Base-by-base conservation (phyloP, 352 stramenopile species). In the Phytophthora meadii region DNA sequence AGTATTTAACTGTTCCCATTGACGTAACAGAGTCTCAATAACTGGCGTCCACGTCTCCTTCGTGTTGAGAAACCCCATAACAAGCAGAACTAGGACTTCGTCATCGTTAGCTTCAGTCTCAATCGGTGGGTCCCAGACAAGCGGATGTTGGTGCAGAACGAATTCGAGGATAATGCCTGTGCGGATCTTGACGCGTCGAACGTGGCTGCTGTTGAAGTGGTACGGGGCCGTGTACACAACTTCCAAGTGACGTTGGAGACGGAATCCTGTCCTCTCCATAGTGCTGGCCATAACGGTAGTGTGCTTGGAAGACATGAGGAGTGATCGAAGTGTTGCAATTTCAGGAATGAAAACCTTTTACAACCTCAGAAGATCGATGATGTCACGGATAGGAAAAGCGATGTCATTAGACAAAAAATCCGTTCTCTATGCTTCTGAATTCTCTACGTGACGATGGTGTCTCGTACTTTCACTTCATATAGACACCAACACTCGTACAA, bases 31-130 rank as follows among this genome's bases (percentile, higher is more conserved):
- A 8, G 70, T 73, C 45, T 81, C 68, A 39, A 82, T 66, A 12
- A 60, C 69, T 12, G 73, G 56, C 0, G 70, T 66, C 76, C 73
- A 85, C 28, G 60, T 72, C 51, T 82, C 76, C 36, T 85, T 82
- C 4, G 69, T 68, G 51, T 73, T 69, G 34, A 72, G 54, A 42
- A 82, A 80, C 1, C 76, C 76, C 72, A 82, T 86, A 19, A 86
- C 48, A 3, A 86, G 48, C 40, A 81, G 47, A 7, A 86, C 65
- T 34, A 65, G 68, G 52, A 68, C 51, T 47, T 66, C 58, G 9
- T 59, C 56, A 19, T 22, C 34, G 0, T 2, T 25, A 17, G 25
- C 17, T n/a, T 60, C 36, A 36, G 34, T 40, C 12, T 55, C 25
- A 6, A 41, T 17, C 6, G 48, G 32, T 27, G 27, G 34, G 0